Conservation (phyloP, 352 stramenopile genomes). For the Thraustochytrium sp. region DNA sequence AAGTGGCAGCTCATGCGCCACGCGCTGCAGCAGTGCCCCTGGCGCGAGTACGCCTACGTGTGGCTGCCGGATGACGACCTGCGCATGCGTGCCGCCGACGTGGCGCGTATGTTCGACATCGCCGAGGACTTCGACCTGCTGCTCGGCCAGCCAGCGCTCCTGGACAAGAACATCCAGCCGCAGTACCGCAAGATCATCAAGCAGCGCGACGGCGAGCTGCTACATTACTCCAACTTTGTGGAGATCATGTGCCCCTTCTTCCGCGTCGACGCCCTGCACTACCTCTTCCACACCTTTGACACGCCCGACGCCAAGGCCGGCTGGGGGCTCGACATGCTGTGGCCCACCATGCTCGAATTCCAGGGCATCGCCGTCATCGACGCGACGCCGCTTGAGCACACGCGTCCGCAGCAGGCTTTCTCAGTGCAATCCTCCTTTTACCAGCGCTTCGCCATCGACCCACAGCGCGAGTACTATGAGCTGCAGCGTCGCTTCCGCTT, state of each 20-base stretch:
- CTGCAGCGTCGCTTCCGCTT: background rate
- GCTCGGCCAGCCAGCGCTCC: conserved; percentile 11
- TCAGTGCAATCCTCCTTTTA: conserved; percentile 11
- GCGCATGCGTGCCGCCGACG: background rate
- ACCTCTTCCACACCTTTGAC: conserved; percentile 14
- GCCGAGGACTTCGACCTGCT: background rate
- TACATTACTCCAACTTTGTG: conserved; percentile 42
- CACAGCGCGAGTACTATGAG: conserved; percentile 25
- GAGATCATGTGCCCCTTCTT: conserved; percentile 43
- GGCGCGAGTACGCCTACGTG: background rate
- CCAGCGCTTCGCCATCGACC: background rate
- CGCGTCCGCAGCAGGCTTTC: conserved; percentile 20
- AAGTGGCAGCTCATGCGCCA: conserved; percentile 26
- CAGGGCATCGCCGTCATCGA: conserved; percentile 21
- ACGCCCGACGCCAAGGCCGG: conserved; percentile 6
- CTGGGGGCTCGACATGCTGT: conserved; percentile 35
- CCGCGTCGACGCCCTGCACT: background rate
- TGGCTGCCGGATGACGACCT: conserved; percentile 38
- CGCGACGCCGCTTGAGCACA: conserved; percentile 6
- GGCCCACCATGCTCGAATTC: conserved; percentile 12
- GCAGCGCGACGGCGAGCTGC: background rate
- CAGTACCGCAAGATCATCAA: conserved; percentile 27
- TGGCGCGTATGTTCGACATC: conserved; percentile 23
- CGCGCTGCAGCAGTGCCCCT: background rate
- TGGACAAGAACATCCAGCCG: conserved; percentile 16